Percentiles rank a stretch among this genome's conserved stretches.
These are phyloP conservation scores for Ambrosiella beaveri DNA, from an alignment of 2,329 filamentous ascomycete genomes.

Conservation along the genomic window DNA sequence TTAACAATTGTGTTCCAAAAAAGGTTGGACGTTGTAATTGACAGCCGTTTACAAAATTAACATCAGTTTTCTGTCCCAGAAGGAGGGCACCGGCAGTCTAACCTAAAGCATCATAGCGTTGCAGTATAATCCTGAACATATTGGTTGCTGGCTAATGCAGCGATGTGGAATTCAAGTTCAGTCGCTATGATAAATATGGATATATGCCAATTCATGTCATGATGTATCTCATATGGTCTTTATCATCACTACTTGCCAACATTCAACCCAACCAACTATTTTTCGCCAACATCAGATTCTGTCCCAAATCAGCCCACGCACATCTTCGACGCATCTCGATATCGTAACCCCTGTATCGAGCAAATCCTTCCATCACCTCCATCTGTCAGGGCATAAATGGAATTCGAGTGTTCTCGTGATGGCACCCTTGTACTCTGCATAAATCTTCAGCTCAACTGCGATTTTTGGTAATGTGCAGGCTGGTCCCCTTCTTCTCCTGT, in stretches of 20 bases:
- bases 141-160: neutral
- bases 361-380: neutral
- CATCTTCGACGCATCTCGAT: neutral
- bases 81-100: neutral
- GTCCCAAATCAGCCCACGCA: too few relatives aligned
- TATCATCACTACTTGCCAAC: too few relatives aligned
- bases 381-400: slow-evolving; percentile 1
- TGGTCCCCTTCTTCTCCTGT: neutral
- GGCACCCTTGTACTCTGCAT: neutral
- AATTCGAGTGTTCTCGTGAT: neutral
- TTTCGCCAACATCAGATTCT: too few relatives aligned
- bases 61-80: neutral
- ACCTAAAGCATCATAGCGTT: neutral
- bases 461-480: too few relatives aligned
- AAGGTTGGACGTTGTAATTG: neutral
- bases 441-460: neutral
- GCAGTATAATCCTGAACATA: neutral
- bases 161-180: neutral
- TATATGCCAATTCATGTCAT: neutral
- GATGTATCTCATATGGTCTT: neutral
- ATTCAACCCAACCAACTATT: too few relatives aligned
- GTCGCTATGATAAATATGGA: neutral
- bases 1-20: neutral
- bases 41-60: neutral
- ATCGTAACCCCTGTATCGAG: neutral